phyloP scores from a whole-genome alignment of 306 rosid species.

The Abrus precatorius region DNA sequence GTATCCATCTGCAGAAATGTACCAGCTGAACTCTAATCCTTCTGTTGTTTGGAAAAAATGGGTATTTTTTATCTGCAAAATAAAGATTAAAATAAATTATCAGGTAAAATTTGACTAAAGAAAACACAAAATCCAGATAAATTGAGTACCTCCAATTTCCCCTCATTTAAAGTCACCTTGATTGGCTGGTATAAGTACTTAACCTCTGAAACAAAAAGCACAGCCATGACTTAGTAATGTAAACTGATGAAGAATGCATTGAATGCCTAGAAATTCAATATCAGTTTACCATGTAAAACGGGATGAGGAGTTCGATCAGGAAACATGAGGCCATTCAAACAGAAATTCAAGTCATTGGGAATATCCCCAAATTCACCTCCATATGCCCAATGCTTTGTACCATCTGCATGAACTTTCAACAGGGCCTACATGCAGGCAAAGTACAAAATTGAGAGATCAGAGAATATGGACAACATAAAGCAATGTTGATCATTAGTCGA shows the following conservation, averaged over 20 bases:
- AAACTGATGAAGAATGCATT: conserved; percentile 18
- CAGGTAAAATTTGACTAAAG: conserved; percentile 26
- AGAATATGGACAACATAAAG: background rate
- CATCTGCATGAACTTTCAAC: conserved; percentile 63
- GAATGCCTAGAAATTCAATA: conserved; percentile 11
- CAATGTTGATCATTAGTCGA: conserved; percentile 24
- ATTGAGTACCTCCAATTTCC: conserved; percentile 68
- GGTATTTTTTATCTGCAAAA: conserved; percentile 71
- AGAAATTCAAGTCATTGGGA: conserved; percentile 91
- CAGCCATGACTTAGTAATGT: conserved; percentile 7
- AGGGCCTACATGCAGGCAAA: conserved; percentile 64
- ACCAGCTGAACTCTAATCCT: conserved; percentile 85
- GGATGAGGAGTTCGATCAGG: conserved; percentile 98
- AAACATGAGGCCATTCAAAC: conserved; percentile 81
- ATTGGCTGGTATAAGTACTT: conserved; percentile 88
- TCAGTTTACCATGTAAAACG: conserved; percentile 75
- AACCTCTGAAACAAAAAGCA: conserved; percentile 74
- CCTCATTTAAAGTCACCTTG: conserved; percentile 69
- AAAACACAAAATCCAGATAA: conserved; percentile 14
- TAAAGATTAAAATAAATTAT: conserved; percentile 35
- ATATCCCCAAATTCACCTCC: conserved; percentile 96
- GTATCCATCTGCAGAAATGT: conserved; percentile 77
- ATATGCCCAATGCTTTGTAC: conserved; percentile 89
- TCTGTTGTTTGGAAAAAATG: conserved; percentile 82
- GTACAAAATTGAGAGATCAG: conserved; percentile 5